phyloP scores from a whole-genome alignment of 345 rosid species.

The Camelina sativa region DNA sequence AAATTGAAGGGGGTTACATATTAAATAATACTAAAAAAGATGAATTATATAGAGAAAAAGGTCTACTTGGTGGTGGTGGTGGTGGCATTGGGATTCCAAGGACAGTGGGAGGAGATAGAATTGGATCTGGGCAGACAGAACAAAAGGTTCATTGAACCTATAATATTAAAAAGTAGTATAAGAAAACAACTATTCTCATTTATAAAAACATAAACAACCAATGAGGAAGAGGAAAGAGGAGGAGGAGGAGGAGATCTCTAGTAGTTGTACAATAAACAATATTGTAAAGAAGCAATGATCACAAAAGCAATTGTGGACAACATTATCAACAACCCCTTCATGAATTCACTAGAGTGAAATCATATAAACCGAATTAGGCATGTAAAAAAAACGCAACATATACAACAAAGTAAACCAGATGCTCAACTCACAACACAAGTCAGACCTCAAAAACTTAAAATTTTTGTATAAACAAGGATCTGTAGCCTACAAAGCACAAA shows the following conservation, averaged over 20 bases:
- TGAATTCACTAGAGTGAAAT: constrained; percentile 1
- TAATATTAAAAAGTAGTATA: constrained; percentile 4
- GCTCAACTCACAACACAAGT: constrained; percentile 17
- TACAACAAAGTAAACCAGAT: constrained; percentile 14
- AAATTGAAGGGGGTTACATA: constrained; percentile 17
- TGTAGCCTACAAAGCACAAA: background rate
- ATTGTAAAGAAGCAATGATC: constrained; percentile 17
- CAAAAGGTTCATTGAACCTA: constrained; percentile 42
- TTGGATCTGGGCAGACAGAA: constrained; percentile 37
- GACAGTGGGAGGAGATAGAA: constrained; percentile 44
- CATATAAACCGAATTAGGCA: background rate
- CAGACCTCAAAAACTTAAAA: constrained; percentile 25
- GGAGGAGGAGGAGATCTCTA: background rate
- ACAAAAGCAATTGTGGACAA: background rate
- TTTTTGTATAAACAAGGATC: background rate
- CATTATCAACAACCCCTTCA: background rate
- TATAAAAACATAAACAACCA: constrained; percentile 32
- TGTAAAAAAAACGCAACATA: background rate
- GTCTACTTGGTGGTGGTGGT: constrained; percentile 39
- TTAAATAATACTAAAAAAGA: background rate
- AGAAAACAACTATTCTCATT: background rate
- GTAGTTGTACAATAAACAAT: background rate
- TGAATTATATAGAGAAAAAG: constrained; percentile 9
- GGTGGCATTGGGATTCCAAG: constrained; percentile 45
- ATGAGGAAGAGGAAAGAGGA: constrained; percentile 21